Conservation (phyloP, 2,329 filamentous ascomycete species). For the Didymella keratinophila region DNA sequence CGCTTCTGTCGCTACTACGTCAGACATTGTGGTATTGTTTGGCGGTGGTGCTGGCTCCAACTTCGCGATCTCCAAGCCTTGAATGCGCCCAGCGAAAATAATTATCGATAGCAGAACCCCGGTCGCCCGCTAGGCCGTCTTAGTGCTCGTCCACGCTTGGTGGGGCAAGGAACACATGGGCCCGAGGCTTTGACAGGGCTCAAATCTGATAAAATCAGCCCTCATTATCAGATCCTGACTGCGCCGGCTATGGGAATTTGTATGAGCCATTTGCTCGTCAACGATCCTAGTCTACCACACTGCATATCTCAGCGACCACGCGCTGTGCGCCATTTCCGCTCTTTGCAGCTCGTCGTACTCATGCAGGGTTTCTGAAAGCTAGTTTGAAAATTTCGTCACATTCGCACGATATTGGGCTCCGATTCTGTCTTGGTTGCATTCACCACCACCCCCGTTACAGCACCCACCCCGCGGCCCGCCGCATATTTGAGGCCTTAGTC, state of each 20-base stretch:
- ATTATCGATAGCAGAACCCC: slow-evolving; percentile 35
- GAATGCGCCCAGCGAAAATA: slow-evolving; percentile 31
- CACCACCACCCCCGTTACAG: slow-evolving; percentile 29
- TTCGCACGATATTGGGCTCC: slow-evolving; percentile 36
- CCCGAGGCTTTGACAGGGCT: slow-evolving; percentile 5
- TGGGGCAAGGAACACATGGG: slow-evolving; percentile 12
- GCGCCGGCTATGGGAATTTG: slow-evolving; percentile 12
- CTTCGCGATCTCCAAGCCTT: slow-evolving; percentile 25
- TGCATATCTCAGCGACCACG: slow-evolving; percentile 23
- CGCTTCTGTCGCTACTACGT: slow-evolving; percentile 52
- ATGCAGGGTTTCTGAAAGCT: slow-evolving; percentile 35
- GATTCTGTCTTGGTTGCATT: slow-evolving; percentile 34
- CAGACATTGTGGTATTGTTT: slow-evolving; percentile 37
- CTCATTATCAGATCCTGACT: slow-evolving; percentile 39
- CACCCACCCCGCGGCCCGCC: slow-evolving; percentile 30
- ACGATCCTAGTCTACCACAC: slow-evolving; percentile 23
- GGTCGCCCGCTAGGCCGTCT: slow-evolving; percentile 7
- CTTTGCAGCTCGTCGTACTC: slow-evolving; percentile 25
- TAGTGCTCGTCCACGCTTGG: slow-evolving; percentile 16
- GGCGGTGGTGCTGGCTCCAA: slow-evolving; percentile 17
- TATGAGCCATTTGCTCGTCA: slow-evolving; percentile 29
- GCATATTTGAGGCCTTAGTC: slow-evolving; percentile 27
- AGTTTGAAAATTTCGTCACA: slow-evolving; percentile 39
- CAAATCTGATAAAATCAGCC: slow-evolving; percentile 1
- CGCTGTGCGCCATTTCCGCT: slow-evolving; percentile 29